A percentile compares a stretch with the other conserved stretches of the same genome.
Evolutionary conservation across 345 rosid species (phyloP).

Genomic region (Brassica carinata): DNA sequence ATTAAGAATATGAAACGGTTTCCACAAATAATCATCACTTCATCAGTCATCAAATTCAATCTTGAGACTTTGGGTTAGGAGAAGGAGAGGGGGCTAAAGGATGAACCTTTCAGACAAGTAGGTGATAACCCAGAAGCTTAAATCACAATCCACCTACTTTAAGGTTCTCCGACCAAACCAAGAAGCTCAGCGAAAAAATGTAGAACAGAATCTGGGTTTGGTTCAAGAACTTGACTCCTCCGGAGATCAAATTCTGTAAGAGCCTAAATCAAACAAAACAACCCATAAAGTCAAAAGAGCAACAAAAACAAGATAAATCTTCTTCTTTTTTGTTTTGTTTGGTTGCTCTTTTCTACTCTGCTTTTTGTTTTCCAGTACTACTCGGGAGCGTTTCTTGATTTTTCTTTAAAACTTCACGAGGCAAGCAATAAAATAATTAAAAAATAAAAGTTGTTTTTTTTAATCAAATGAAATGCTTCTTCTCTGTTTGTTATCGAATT

Average conservation of each 20-base stretch:
- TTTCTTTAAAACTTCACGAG: slow-evolving; percentile 33
- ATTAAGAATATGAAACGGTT: neutral
- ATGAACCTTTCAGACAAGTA: slow-evolving; percentile 34
- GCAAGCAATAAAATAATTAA: slow-evolving; percentile 31
- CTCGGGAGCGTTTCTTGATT: slow-evolving; percentile 40
- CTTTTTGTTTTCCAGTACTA: slow-evolving; percentile 23
- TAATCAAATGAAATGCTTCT: slow-evolving; percentile 15
- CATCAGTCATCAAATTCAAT: slow-evolving; percentile 21
- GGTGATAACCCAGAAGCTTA: slow-evolving; percentile 22
- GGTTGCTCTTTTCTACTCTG: neutral
- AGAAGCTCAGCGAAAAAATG: slow-evolving; percentile 26
- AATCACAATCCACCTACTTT: neutral
- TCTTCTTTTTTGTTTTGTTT: slow-evolving; percentile 7
- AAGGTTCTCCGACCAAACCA: slow-evolving; percentile 31
- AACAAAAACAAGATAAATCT: slow-evolving; percentile 38
- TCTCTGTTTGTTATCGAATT: slow-evolving; percentile 30
- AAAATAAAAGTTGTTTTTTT: slow-evolving; percentile 6
- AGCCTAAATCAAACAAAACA: slow-evolving; percentile 35
- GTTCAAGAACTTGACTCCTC: slow-evolving; percentile 21
- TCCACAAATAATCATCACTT: slow-evolving; percentile 23
- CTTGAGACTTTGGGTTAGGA: too few relatives aligned
- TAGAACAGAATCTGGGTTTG: slow-evolving; percentile 32
- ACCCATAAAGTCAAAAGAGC: slow-evolving; percentile 43
- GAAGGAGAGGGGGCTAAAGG: slow-evolving; percentile 11
- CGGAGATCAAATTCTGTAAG: slow-evolving; percentile 28